Evolutionary conservation across 2,329 filamentous ascomycete species (phyloP).

Genomic region (Fonsecaea monophora): DNA sequence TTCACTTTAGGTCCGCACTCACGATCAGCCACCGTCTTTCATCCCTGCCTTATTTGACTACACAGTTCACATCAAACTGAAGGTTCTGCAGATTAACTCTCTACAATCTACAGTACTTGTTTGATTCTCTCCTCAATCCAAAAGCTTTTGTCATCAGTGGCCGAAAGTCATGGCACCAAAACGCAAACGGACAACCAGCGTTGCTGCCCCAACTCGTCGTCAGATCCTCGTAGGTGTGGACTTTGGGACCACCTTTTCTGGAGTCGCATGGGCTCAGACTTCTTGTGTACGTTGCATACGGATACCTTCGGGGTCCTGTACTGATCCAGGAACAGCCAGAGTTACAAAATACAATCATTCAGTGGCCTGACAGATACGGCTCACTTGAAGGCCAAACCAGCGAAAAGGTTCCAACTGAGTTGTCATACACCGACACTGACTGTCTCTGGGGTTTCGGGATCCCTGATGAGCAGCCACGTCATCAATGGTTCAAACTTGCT

Average conservation of each 20-base stretch:
- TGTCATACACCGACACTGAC: conserved; percentile 27
- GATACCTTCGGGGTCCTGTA: background rate
- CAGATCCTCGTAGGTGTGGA: conserved; percentile 40
- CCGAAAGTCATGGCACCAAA: background rate
- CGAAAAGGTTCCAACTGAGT: conserved; percentile 39
- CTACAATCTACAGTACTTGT: background rate
- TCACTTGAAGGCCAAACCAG: conserved; percentile 35
- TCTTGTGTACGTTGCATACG: conserved; percentile 29
- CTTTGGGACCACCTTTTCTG: conserved; percentile 41
- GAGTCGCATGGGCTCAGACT: conserved; percentile 39
- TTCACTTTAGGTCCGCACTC: background rate
- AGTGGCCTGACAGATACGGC: conserved; percentile 35
- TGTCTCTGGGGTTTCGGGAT: conserved; percentile 39
- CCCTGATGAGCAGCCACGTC: conserved; percentile 30
- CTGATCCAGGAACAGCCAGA: conserved; percentile 30
- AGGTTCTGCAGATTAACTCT: background rate
- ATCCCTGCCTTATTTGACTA: background rate
- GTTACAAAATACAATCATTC: conserved; percentile 33
- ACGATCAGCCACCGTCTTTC: background rate
- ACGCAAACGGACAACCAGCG: background rate
- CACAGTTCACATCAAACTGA: background rate
- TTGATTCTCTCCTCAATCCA: background rate
- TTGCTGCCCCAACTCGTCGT: conserved; percentile 7
- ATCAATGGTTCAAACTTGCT: conserved; percentile 41
- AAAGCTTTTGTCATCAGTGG: background rate